Conservation (phyloP, 352 stramenopile species). For the Pelagophyceae sp. region DNA sequence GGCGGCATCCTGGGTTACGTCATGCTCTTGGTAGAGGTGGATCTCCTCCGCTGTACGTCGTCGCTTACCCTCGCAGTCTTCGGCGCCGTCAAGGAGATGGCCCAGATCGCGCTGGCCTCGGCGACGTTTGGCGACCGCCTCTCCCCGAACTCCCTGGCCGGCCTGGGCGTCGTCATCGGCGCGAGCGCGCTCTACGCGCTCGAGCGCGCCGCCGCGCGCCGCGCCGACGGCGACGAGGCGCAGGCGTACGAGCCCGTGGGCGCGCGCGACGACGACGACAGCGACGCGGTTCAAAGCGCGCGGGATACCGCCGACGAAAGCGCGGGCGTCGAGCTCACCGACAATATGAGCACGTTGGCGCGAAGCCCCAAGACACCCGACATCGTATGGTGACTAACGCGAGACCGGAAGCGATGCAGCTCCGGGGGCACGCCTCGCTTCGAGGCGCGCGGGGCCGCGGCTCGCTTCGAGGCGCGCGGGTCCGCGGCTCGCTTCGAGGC, state of each 20-base stretch:
- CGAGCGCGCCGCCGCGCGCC: background rate
- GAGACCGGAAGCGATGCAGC: too few relatives aligned
- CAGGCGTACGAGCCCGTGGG: too few relatives aligned
- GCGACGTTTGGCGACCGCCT: slow-evolving; percentile 62
- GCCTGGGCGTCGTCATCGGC: background rate
- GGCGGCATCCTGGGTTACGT: slow-evolving; percentile 58
- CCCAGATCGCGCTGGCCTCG: slow-evolving; percentile 61
- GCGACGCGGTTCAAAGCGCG: background rate
- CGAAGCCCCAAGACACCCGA: too few relatives aligned
- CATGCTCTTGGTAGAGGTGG: slow-evolving; percentile 52
- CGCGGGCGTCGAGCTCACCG: background rate
- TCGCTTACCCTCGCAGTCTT: slow-evolving; percentile 62
- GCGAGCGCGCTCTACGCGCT: background rate
- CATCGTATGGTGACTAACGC: too few relatives aligned
- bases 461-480: too few relatives aligned
- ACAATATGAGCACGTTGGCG: too few relatives aligned
- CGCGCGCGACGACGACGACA: background rate
- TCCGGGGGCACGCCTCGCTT: too few relatives aligned
- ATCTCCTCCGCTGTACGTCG: slow-evolving; percentile 66
- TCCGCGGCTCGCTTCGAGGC: too few relatives aligned
- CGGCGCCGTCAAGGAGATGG: slow-evolving; percentile 64
- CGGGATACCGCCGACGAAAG: background rate
- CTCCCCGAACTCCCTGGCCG: slow-evolving; percentile 10
- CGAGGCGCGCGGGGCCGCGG: too few relatives aligned
- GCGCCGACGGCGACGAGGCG: background rate